phyloP scores from a whole-genome alignment of 805 yeast genomes.

The Saccharomycopsis sp. region DNA sequence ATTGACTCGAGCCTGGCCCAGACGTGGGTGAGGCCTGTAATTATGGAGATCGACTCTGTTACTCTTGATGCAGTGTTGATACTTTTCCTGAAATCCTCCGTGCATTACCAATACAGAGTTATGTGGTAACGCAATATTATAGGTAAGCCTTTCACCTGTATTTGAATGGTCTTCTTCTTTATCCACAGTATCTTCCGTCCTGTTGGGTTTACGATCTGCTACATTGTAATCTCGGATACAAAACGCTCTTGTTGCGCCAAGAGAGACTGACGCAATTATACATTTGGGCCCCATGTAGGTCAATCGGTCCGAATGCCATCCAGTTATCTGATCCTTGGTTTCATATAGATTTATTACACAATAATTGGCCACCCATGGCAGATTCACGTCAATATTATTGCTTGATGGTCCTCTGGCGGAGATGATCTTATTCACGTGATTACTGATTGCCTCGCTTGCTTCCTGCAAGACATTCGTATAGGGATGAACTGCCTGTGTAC shows the following conservation, averaged over 20 bases:
- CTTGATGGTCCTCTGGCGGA: no score
- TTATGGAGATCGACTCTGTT: conserved; percentile 32
- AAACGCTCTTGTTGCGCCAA: conserved; percentile 68
- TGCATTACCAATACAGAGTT: conserved; percentile 68
- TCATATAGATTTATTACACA: conserved; percentile 54
- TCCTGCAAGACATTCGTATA: not conserved
- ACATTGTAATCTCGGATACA: conserved; percentile 38
- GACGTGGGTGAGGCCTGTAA: conserved; percentile 36
- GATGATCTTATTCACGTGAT: no score
- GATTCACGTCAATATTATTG: no score
- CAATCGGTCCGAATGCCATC: conserved; percentile 72
- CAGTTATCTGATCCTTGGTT: conserved; percentile 44
- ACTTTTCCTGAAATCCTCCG: conserved; percentile 74
- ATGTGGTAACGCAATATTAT: conserved; percentile 41
- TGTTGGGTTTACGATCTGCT: no score
- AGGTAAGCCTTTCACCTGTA: conserved; percentile 35
- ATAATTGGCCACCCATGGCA: conserved; percentile 30
- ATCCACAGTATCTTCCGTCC: conserved; percentile 25
- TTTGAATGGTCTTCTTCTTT: conserved; percentile 22
- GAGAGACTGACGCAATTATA: conserved; percentile 55
- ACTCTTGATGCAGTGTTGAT: conserved; percentile 53
- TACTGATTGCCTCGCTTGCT: not conserved
- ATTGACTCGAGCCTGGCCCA: conserved; percentile 51
- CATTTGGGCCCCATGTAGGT: conserved; percentile 70
- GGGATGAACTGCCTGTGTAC: not conserved